Evolutionary conservation across 108 stramenopile genomes (phyloP).

Genomic region (Fistulifera pelliculosa): DNA sequence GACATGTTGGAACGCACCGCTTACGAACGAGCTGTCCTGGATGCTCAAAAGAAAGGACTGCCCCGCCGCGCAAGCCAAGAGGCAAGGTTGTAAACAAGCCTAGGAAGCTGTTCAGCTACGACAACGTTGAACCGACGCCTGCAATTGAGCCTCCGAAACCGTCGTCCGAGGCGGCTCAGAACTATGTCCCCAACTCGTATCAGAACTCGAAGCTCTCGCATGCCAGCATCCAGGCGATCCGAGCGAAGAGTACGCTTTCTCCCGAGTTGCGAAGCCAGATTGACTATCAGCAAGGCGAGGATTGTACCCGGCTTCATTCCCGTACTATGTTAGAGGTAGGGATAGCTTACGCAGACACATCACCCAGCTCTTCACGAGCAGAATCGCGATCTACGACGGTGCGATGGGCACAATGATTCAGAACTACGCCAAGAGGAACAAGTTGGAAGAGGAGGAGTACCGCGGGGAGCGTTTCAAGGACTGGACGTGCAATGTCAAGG

Average conservation of each 20-base stretch:
- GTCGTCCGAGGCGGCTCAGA: conserved; percentile 71
- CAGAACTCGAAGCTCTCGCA: conserved; percentile 62
- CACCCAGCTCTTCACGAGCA: conserved; percentile 69
- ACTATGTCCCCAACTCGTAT: conserved; percentile 73
- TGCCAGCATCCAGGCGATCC: conserved; percentile 65
- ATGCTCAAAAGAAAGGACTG: conserved; percentile 74
- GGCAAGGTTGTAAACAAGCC: conserved; percentile 37
- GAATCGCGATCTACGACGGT: conserved; percentile 94
- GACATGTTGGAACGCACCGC: conserved; percentile 83
- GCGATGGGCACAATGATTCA: conserved; percentile 99
- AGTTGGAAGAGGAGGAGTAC: conserved; percentile 92
- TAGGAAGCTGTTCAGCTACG: conserved; percentile 27
- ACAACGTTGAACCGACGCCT: conserved; percentile 18
- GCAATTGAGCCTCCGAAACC: conserved; percentile 44
- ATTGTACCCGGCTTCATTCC: conserved; percentile 67
- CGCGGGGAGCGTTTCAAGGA: conserved; percentile 94
- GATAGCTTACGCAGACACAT: conserved; percentile 88
- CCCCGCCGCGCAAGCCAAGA: conserved; percentile 58
- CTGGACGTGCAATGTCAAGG: conserved; percentile 89
- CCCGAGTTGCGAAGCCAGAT: conserved; percentile 26
- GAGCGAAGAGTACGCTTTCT: conserved; percentile 59
- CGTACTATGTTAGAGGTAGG: conserved; percentile 88
- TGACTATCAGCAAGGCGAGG: conserved; percentile 61
- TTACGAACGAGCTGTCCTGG: conserved; percentile 75
- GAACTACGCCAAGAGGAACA: conserved; percentile 89